Percentiles rank a stretch among this genome's conserved stretches.
Conservation (phyloP, 768 basidiomycete genomes). For the Boletus rubropictus region DNA sequence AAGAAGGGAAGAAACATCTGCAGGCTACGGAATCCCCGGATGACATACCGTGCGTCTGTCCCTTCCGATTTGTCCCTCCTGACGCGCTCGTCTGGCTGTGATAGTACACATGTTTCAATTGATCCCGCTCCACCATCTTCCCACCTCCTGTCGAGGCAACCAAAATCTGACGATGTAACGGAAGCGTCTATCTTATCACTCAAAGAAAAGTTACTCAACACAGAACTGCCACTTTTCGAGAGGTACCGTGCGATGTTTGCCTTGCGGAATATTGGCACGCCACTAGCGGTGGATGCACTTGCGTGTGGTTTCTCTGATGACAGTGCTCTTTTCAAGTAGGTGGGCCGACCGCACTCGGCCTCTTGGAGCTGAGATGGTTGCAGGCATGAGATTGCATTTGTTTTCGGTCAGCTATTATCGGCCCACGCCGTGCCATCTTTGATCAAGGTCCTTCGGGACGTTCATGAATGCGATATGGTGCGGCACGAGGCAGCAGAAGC, state of each 20-base stretch:
- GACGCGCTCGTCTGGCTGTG: neutral
- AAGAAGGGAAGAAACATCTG: conserved; percentile 54
- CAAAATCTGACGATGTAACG: conserved; percentile 47
- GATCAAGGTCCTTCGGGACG: conserved; percentile 66
- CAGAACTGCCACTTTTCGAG: conserved; percentile 69
- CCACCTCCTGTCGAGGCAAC: conserved; percentile 48
- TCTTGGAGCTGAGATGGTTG: neutral
- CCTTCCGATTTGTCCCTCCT: neutral
- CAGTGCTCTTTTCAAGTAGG: conserved; percentile 89
- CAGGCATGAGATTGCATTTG: conserved; percentile 97
- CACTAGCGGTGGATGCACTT: conserved; percentile 82
- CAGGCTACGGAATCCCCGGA: conserved; percentile 28
- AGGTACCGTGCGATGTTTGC: conserved; percentile 99
- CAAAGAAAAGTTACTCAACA: conserved; percentile 58
- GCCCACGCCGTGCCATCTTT: conserved; percentile 84
- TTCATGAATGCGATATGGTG: conserved; percentile 88
- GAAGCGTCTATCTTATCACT: conserved; percentile 48
- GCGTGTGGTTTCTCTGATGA: conserved; percentile 86
- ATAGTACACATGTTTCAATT: conserved; percentile 71
- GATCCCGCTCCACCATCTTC: conserved; percentile 86
- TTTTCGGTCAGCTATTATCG: conserved; percentile 93
- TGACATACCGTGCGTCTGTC: conserved; percentile 32
- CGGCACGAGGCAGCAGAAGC: conserved; percentile 98
- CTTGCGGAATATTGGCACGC: conserved; percentile 85
- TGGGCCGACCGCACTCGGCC: conserved; percentile 1